phyloP scores from a whole-genome alignment of 2,329 filamentous ascomycete genomes.

The Sporothrix phasma region DNA sequence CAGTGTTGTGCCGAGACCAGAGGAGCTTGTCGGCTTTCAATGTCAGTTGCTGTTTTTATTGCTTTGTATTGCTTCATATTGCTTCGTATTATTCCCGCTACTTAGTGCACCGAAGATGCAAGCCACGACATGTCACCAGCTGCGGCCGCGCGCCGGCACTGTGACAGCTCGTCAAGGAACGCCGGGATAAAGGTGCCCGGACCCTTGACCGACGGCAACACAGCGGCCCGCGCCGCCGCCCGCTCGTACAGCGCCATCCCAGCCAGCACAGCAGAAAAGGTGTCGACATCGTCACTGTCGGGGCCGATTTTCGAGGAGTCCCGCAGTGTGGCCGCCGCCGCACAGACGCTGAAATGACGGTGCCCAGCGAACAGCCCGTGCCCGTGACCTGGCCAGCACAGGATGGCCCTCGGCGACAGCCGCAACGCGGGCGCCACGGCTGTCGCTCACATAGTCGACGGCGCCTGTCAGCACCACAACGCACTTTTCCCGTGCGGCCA shows the following conservation, averaged over 20 bases:
- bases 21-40: not conserved
- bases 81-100: not conserved
- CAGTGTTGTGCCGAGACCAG: not conserved
- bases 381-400: constrained; percentile 63
- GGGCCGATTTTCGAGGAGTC: not conserved
- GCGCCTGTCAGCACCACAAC: constrained; percentile 75
- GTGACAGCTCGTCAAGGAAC: constrained; percentile 63
- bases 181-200: constrained; percentile 81
- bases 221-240: constrained; percentile 59
- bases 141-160: constrained; percentile 24
- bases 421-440: constrained; percentile 44
- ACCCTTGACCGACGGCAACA: constrained; percentile 55
- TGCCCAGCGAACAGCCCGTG: constrained; percentile 78
- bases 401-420: constrained; percentile 68
- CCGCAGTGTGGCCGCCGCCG: constrained; percentile 38
- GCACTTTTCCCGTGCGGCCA: constrained; percentile 59
- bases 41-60: not conserved
- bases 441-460: constrained; percentile 70
- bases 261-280: constrained; percentile 62
- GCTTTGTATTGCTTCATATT: not conserved
- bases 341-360: constrained; percentile 63
- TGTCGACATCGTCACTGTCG: constrained; percentile 33
- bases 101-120: too few species aligned
- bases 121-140: constrained; percentile 18
- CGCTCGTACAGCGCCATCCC: constrained; percentile 68